These are phyloP conservation scores for Spathaspora arborariae DNA, from an alignment of 805 yeast species.

Conservation along the genomic window DNA sequence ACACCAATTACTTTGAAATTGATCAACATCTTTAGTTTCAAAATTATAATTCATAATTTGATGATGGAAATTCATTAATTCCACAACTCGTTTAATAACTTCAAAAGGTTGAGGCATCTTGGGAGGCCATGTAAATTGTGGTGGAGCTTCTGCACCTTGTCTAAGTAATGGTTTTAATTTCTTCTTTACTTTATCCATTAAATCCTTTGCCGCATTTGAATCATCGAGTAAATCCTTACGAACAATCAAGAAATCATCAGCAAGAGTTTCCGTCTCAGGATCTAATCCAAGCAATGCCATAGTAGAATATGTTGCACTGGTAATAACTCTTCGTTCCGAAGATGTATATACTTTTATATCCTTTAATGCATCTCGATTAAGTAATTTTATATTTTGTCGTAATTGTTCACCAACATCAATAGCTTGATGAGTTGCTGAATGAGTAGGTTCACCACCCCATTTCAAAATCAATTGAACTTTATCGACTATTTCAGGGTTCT, in stretches of 20 bases:
- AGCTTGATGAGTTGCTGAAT: conserved; percentile 92
- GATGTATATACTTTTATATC: conserved; percentile 86
- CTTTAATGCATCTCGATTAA: conserved; percentile 79
- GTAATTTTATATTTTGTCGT: conserved; percentile 83
- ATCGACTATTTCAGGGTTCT: conserved; percentile 66
- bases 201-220: conserved; percentile 95
- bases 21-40: conserved; percentile 56
- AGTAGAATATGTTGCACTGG: conserved; percentile 87
- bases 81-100: conserved; percentile 91
- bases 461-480: conserved; percentile 93
- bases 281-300: conserved; percentile 69
- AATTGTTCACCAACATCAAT: conserved; percentile 93
- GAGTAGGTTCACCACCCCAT: conserved; percentile 99
- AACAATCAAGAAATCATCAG: conserved; percentile 75
- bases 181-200: conserved; percentile 97
- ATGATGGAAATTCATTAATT: conserved; percentile 88
- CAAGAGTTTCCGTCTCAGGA: conserved; percentile 44
- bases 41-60: conserved; percentile 80
- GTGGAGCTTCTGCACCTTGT: conserved; percentile 95
- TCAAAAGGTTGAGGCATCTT: conserved; percentile 96
- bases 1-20: conserved; percentile 85
- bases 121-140: conserved; percentile 98
- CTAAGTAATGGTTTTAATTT: conserved; percentile 89
- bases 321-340: conserved; percentile 90
- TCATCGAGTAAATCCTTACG: conserved; percentile 92